These are phyloP conservation scores for Nigrospora oryzae DNA, from an alignment of 2,329 filamentous ascomycete species.

Conservation along the genomic window DNA sequence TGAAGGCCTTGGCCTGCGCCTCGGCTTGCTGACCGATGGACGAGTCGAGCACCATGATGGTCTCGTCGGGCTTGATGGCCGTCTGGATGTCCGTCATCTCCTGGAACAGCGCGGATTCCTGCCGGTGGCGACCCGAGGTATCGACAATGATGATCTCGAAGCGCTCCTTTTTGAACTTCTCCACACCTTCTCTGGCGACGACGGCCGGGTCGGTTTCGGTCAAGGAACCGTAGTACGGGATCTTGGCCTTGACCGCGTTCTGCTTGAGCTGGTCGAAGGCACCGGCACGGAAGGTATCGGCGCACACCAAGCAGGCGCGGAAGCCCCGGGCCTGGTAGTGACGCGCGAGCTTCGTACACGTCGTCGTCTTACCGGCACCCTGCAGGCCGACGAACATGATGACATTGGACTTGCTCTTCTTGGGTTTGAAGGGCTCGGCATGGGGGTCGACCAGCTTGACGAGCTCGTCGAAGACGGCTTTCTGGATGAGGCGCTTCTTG, in stretches of 20 bases:
- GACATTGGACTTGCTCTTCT: slow-evolving; percentile 91
- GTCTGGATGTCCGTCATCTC: slow-evolving; percentile 97
- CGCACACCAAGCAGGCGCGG: slow-evolving; percentile 88
- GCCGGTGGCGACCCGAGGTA: slow-evolving; percentile 88
- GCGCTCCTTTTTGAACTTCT: slow-evolving; percentile 97
- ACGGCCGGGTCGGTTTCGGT: slow-evolving; percentile 94
- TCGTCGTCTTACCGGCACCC: slow-evolving; percentile 95
- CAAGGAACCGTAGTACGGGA: slow-evolving; percentile 94
- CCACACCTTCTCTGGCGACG: slow-evolving; percentile 90
- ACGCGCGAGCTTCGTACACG: slow-evolving; percentile 90
- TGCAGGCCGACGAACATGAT: slow-evolving; percentile 99
- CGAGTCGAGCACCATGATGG: slow-evolving; percentile 95
- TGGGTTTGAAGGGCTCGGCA: slow-evolving; percentile 89
- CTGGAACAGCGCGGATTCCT: slow-evolving; percentile 89
- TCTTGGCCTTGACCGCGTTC: slow-evolving; percentile 97
- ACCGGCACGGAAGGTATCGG: slow-evolving; percentile 96
- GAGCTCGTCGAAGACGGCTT: slow-evolving; percentile 93
- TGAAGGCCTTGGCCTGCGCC: slow-evolving; percentile 91
- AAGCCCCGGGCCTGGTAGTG: slow-evolving; percentile 94
- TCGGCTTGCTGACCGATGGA: slow-evolving; percentile 96
- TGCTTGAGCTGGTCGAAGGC: slow-evolving; percentile 98
- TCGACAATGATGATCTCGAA: slow-evolving; percentile 99
- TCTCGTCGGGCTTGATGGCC: slow-evolving; percentile 87
- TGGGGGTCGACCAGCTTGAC: slow-evolving; percentile 94
- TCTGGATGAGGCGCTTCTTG: slow-evolving; percentile 97